Evolutionary conservation across 306 rosid species (phyloP), one percentile per base, ranked within the genome.

Genomic region (Ammopiptanthus mongolicus): DNA sequence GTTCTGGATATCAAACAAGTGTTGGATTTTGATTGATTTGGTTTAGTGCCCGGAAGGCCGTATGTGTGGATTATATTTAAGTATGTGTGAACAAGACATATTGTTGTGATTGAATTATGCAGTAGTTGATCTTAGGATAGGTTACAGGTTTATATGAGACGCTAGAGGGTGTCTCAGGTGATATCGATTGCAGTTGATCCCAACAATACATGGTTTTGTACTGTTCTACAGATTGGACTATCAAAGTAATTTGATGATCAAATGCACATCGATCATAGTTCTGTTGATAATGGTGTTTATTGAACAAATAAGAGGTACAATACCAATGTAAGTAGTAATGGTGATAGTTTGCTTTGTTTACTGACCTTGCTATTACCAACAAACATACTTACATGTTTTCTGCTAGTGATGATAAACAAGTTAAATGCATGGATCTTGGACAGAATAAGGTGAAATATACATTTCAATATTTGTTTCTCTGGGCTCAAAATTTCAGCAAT

Each of bases 371-470:
- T 74, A 81, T 95, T 69, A 95, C 97, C 84, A 68, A 42, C 80
- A 95, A 77, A 72, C 99, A 95, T 80, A 95, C 99, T 4, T 92
- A 92, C 80, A 95, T 95, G 99, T 95, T 95, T 69, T 95, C 99
- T 81, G 97, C 97, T 46, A 97, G 99, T 72, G 99, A 95, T 13
- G 99, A 95, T 76, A 95, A 95, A 65, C 97, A 87, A 89, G 99
- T 95, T 48, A 95, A 95, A 90, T 95, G 99, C 81, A 92, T 97
- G 99, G 99, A 95, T 83, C 97, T 95, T 74, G 99, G 92, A 68
- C 99, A 95, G 89, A 95, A 95, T 75, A 95, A 95, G 92, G 99
- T 95, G 63, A 63, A 73, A 59, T 62, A 31, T 19, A 39, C 18
- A 63, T 33, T 58, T 73, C 8, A 53, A 11, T 47, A 14, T 29